Evolutionary conservation across 768 basidiomycete genomes (phyloP), one percentile per base, ranked within the genome.

Genomic region (Mycena filopes): DNA sequence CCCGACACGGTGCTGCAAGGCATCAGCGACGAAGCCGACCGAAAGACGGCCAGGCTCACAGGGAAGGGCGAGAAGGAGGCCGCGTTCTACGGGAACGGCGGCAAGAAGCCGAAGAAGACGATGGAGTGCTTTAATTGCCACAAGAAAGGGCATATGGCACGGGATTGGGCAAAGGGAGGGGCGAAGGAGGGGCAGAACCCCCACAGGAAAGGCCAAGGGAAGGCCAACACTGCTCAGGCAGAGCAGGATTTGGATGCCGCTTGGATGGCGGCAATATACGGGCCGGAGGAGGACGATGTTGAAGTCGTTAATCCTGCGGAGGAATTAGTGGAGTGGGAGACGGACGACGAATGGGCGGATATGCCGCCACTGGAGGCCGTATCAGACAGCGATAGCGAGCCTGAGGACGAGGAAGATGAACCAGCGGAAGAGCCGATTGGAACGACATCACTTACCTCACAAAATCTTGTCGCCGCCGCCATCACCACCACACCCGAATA

Each of bases 141-240:
- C n/a, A 71, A 72, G 49, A 66, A 65, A 16, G 75, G 80, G 2
- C 78, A 81, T 51, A 26, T 71, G 3, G 66, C 65, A 56, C 60
- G 38, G 4, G 74, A 80, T 29, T 82, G 80, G 46, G 81, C 33
- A 12, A 33, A 33, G 33, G 33, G 78, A 79, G 71, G 79, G 45
- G 77, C 75, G 42, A 76, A 75, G 54, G 77, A 79, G 53, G 81
- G 80, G 2, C 76, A 80, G 50, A 69, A 66, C 28, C 75, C 69
- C 18, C 67, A 64, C 63, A 45, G 59, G 31, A 65, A 59, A 25
- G 38, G 63, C 60, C 21, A 20, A 26, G 28, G 61, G 53, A 26
- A 54, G 3, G 55, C 55, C 4, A 43, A 56, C 21, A 20, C 8
- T 4, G 41, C 55, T 1, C 20, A 56, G 10, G 41, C 16, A 4